Conservation (phyloP, 352 stramenopile species). For the Salisapilia sapeloensis region DNA sequence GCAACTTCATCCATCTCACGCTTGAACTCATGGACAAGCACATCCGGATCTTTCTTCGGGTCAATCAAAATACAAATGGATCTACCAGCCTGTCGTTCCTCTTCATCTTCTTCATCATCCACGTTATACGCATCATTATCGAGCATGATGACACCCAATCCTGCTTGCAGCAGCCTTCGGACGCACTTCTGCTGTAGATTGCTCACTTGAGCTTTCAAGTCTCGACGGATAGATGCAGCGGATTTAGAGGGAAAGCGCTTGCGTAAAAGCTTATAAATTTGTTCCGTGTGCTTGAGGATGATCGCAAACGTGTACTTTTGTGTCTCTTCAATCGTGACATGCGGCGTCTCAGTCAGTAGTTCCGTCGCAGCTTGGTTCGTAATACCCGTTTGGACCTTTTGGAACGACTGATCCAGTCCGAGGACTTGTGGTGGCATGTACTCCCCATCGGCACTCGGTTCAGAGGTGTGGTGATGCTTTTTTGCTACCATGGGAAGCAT, state of each 20-base stretch:
- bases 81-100: conserved; percentile 18
- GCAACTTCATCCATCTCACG: conserved; percentile 72
- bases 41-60: conserved; percentile 65
- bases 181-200: conserved; percentile 71
- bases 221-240: conserved; percentile 37
- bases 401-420: too few species aligned
- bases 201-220: conserved; percentile 50
- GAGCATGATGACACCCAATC: conserved; percentile 46
- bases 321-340: conserved; percentile 70
- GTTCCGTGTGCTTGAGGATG: conserved; percentile 65
- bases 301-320: conserved; percentile 83
- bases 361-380: too few species aligned
- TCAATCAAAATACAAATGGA: conserved; percentile 72
- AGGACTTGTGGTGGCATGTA: too few species aligned
- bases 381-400: too few species aligned
- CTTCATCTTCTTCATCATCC: conserved; percentile 15
- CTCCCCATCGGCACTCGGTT: too few species aligned
- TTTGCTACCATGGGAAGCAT: too few species aligned
- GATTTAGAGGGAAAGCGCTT: conserved; percentile 55
- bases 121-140: conserved; percentile 49
- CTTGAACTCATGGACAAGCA: conserved; percentile 78
- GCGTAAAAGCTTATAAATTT: conserved; percentile 50
- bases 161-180: conserved; percentile 60
- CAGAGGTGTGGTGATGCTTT: too few species aligned
- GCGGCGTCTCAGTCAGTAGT: conserved; percentile 27